Percentiles rank a stretch among this genome's conserved stretches.
phyloP scores from a whole-genome alignment of 2,329 filamentous ascomycete species.

The Phyllosticta citriasiana region DNA sequence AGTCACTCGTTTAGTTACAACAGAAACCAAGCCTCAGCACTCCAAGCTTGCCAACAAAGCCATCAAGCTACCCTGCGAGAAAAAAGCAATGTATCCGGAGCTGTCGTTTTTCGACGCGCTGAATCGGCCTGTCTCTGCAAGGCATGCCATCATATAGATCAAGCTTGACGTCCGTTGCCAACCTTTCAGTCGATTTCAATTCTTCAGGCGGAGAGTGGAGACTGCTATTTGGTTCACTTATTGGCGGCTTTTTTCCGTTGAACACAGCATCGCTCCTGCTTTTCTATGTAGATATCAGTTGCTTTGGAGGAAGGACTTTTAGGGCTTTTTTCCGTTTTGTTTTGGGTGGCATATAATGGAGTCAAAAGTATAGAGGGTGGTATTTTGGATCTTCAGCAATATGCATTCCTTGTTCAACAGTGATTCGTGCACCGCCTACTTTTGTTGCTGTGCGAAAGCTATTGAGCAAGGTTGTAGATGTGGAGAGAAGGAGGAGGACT shows the following conservation, averaged over 20 bases:
- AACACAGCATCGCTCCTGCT: background rate
- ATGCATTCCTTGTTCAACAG: background rate
- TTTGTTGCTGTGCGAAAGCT: background rate
- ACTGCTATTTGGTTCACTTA: background rate
- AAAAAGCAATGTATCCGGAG: background rate
- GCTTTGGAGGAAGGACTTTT: background rate
- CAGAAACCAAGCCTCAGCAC: background rate
- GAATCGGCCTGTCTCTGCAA: background rate
- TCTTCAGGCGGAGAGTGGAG: background rate
- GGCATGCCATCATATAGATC: background rate
- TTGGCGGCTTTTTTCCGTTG: background rate
- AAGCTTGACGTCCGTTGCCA: background rate
- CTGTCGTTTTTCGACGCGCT: background rate
- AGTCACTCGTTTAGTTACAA: slow-evolving; percentile 3
- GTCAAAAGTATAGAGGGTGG: slow-evolving; percentile 11
- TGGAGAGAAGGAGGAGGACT: background rate
- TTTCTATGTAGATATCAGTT: background rate
- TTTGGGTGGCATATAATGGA: slow-evolving; percentile 9
- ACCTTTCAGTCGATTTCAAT: slow-evolving; percentile 2
- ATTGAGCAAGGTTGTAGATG: background rate
- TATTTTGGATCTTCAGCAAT: background rate
- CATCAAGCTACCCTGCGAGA: background rate
- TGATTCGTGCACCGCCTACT: background rate
- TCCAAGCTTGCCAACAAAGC: background rate
- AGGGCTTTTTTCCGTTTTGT: slow-evolving; percentile 1